These are phyloP conservation scores for Cladosporium sp. DNA, from an alignment of 2,329 filamentous ascomycete species.

Conservation along the genomic window DNA sequence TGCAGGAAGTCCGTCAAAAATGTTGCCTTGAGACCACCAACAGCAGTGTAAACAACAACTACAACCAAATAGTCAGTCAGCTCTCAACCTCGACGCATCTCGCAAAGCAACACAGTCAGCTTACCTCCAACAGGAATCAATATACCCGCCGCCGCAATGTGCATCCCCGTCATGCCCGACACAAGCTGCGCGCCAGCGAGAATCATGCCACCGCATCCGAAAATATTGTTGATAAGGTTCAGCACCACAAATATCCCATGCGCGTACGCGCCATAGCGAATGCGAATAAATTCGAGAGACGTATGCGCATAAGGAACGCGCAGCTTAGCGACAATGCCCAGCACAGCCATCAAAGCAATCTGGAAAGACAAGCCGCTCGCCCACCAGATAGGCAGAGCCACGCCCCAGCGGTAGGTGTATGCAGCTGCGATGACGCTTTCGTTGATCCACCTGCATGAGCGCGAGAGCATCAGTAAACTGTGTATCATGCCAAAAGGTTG, in stretches of 20 bases:
- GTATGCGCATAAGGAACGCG: constrained; percentile 54
- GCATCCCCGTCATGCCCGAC: constrained; percentile 47
- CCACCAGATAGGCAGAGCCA: constrained; percentile 37
- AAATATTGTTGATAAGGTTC: constrained; percentile 39
- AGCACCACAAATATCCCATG: constrained; percentile 33
- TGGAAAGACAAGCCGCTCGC: constrained; percentile 46
- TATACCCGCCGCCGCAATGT: constrained; percentile 49
- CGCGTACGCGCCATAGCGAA: constrained; percentile 33
- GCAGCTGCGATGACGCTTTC: constrained; percentile 43
- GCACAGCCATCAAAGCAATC: constrained; percentile 52
- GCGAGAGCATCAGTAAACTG: constrained; percentile 1
- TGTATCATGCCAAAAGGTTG: background rate
- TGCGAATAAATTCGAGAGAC: constrained; percentile 51
- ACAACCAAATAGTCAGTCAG: background rate
- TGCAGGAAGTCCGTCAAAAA: constrained; percentile 53
- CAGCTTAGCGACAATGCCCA: constrained; percentile 52
- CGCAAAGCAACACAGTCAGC: background rate
- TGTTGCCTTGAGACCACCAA: constrained; percentile 52
- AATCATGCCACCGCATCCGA: constrained; percentile 39
- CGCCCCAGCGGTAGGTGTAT: constrained; percentile 36
- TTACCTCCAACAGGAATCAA: constrained; percentile 49
- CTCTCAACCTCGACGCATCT: constrained; percentile 28
- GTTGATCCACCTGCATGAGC: constrained; percentile 43
- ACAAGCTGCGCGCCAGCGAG: constrained; percentile 32
- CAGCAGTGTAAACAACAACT: constrained; percentile 47